Evolutionary conservation across 345 rosid genomes (phyloP).

Genomic region (Luvunga scandens): DNA sequence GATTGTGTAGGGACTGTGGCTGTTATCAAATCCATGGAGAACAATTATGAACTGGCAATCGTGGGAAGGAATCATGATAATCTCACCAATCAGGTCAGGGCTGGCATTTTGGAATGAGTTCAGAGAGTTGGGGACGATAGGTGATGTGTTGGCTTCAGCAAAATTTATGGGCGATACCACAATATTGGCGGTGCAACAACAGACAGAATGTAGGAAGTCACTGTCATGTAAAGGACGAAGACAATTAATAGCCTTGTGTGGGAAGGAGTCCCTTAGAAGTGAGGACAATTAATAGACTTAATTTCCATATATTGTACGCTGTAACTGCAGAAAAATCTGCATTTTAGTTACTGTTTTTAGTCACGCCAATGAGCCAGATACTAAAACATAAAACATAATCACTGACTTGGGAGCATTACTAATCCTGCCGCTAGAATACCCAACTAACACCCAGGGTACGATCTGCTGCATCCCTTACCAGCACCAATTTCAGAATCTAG

Average conservation of each 20-base stretch:
- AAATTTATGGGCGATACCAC: constrained; percentile 15
- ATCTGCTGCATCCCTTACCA: not conserved
- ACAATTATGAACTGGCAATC: constrained; percentile 10
- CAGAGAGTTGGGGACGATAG: constrained; percentile 15
- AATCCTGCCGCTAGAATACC: not conserved
- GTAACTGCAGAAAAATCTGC: no score
- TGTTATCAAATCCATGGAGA: constrained; percentile 18
- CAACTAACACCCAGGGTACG: not conserved
- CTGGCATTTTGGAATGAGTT: constrained; percentile 15
- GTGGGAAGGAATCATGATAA: constrained; percentile 17
- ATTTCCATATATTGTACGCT: not conserved
- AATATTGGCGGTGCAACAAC: constrained; percentile 30
- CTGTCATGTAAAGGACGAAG: no score
- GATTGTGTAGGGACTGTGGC: constrained; percentile 10
- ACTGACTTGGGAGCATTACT: not conserved
- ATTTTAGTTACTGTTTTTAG: not conserved
- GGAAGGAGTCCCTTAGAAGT: no score
- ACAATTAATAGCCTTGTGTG: no score
- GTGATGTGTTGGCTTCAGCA: constrained; percentile 16
- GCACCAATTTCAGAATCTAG: not conserved
- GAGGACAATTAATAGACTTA: not conserved
- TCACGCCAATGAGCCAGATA: not conserved
- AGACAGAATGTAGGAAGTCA: not conserved
- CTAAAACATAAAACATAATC: not conserved
- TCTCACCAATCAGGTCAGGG: constrained; percentile 10